Evolutionary conservation across 2,329 filamentous ascomycete genomes (phyloP), one percentile per base, ranked within the genome.

Genomic region (Aspergillus puulaauensis): DNA sequence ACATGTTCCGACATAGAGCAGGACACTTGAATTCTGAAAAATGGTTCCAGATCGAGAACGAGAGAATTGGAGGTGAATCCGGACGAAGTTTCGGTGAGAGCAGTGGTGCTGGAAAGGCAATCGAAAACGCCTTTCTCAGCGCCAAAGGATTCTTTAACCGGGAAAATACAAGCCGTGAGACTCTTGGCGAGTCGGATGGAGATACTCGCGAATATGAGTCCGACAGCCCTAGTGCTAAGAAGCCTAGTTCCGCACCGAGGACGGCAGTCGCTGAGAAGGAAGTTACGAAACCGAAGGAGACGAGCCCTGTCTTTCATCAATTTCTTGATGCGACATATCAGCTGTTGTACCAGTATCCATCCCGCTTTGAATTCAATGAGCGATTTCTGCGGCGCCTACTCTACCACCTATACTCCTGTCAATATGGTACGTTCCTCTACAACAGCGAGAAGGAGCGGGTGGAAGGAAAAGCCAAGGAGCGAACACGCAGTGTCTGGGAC

Each of bases 241-340:
- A 75, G 52, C 63, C 70, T 5, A 68, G 66, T 40, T 70, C 62
- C 46, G 63, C 56, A 60, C 72, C 70, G 15, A 69, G 69, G 56
- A 72, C 69, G 6, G 66, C 68, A 24, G 66, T 70, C 33, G 78
- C 81, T 44, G 83, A 87, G 56, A 83, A 84, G 63, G 86, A 91
- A 65, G 83, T 87, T 9, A 97, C 92, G 0, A 76, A 75, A 54
- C 86, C 88, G n/a, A 95, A 91, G 65, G 95, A 98, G 78, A 90
- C 96, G 35, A 96, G 92, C 59, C 95, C 95, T 0, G 90, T 99
- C 23, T 99, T 99, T 75, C 95, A 99, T 68, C 95, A 99, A 70
- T 99, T 98, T 75, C 83, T 99, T 9, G 95, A 98, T 70, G 92
- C 91, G 39, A 91, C 91, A 1, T 98, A 95, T 71, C 95, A 99